Evolutionary conservation across 345 rosid species (phyloP), one percentile per base, ranked within the genome.

Genomic region (Eucalyptus marginata): DNA sequence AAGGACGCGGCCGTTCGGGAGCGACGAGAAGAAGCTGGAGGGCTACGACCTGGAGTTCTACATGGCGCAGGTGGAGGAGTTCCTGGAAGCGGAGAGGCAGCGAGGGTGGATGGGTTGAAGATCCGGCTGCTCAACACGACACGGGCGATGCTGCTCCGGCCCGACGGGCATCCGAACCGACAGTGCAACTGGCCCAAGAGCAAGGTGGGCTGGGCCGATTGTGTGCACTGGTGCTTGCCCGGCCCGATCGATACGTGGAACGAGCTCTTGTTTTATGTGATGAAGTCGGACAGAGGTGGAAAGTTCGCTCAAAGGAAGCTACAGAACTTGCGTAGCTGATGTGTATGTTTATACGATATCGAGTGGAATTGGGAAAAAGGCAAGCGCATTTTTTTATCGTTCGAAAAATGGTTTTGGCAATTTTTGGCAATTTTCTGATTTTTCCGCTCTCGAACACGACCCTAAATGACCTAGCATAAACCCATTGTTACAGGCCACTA

Each of bases 171-270:
- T 87, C 97, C 97, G 3, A 90, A 89, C 87, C 56, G 86, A 6
- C 91, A 86, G 49, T 94, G 95, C 50, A 90, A 87, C 49, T 89
- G 92, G 4, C 86, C 66, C 49, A 88, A 87, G 54, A 89, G 58
- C 88, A 94, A 93, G 86, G 87, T 58, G 46, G 66, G 89, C 1
- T 71, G 89, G 6, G 92, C 90, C 27, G 99, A 96, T 86, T 96
- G 98, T 89, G 95, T 96, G 58, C 97, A 96, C 92, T 96, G 97
- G 98, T 96, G 98, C 91, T 92, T 96, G 91, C 99, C 98, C 13
- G 97, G 98, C 50, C 95, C 99, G 40, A 88, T 95, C 17, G 95
- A 94, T 86, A 91, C 96, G 59, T 93, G 94, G 99, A 96, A 96
- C 87, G 96, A 96, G 91, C 91, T 96, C 64, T 91, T 95, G 76